Conservation (phyloP, 2,329 filamentous ascomycete genomes). For the Emericellopsis cladophorae region DNA sequence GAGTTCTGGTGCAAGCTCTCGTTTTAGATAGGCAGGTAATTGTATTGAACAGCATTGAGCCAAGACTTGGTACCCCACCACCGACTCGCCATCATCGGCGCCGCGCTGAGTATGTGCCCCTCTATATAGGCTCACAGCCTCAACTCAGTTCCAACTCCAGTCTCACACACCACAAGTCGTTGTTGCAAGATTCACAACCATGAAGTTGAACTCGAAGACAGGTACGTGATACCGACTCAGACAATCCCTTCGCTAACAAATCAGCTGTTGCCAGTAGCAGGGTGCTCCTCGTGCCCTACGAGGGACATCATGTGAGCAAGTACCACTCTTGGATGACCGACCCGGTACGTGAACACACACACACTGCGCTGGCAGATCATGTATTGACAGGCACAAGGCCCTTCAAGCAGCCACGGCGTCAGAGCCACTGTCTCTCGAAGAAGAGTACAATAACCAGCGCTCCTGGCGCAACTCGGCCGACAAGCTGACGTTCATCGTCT, state of each 20-base stretch:
- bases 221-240: conserved; percentile 14
- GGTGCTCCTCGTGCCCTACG: conserved; percentile 74
- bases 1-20: too few relatives aligned
- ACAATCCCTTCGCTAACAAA: background rate
- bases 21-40: too few relatives aligned
- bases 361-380: too few relatives aligned
- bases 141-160: background rate
- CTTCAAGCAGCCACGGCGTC: conserved; percentile 81
- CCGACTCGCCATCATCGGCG: too few relatives aligned
- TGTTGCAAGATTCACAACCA: conserved; percentile 10
- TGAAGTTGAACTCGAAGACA: conserved; percentile 31
- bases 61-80: too few relatives aligned
- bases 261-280: conserved; percentile 54
- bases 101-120: too few relatives aligned
- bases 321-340: conserved; percentile 94
- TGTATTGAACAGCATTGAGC: too few relatives aligned
- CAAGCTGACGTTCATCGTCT: conserved; percentile 88
- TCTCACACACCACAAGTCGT: background rate
- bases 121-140: too few relatives aligned
- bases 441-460: conserved; percentile 85
- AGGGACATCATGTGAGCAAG: conserved; percentile 62
- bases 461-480: conserved; percentile 73
- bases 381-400: conserved; percentile 33
- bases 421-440: conserved; percentile 63
- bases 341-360: conserved; percentile 28